phyloP scores from a whole-genome alignment of 1,284 basidiomycete species.

The Paramarasmius palmivorus region DNA sequence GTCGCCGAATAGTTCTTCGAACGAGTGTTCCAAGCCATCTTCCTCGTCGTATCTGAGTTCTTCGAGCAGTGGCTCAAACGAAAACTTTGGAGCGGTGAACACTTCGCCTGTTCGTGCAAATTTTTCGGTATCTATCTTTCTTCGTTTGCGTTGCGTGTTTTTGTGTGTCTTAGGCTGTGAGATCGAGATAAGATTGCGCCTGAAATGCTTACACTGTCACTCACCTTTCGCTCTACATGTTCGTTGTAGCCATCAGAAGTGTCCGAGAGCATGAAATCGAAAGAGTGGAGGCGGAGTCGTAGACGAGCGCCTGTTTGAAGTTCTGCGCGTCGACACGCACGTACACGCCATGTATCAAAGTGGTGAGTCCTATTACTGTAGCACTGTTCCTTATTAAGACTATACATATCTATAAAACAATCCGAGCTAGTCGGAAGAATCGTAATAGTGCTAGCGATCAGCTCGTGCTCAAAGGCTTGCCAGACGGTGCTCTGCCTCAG shows the following conservation, averaged over 20 bases:
- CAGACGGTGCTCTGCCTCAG: constrained; percentile 54
- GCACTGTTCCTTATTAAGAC: no score
- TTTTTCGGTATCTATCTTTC: constrained; percentile 3
- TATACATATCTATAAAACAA: no score
- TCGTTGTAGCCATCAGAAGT: constrained; percentile 8
- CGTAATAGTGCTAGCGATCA: constrained; percentile 60
- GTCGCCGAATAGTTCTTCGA: constrained; percentile 38
- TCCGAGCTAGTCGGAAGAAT: constrained; percentile 21
- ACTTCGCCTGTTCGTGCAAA: neutral
- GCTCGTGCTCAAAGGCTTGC: constrained; percentile 56
- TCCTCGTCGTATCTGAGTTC: constrained; percentile 9
- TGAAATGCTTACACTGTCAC: neutral
- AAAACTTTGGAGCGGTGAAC: constrained; percentile 2
- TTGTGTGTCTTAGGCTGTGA: constrained; percentile 2
- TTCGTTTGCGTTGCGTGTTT: constrained; percentile 8
- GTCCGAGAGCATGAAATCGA: constrained; percentile 13
- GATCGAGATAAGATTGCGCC: neutral
- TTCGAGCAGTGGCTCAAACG: constrained; percentile 23
- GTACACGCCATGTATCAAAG: no score
- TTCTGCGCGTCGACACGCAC: no score
- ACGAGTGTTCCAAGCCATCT: constrained; percentile 21
- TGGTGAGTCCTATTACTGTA: no score
- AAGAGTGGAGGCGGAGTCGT: no score
- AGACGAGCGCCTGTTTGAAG: no score
- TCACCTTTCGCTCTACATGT: constrained; percentile 6